Evolutionary conservation across 169 alveolate genomes (phyloP).

Genomic region (Toxoplasma gondii): DNA sequence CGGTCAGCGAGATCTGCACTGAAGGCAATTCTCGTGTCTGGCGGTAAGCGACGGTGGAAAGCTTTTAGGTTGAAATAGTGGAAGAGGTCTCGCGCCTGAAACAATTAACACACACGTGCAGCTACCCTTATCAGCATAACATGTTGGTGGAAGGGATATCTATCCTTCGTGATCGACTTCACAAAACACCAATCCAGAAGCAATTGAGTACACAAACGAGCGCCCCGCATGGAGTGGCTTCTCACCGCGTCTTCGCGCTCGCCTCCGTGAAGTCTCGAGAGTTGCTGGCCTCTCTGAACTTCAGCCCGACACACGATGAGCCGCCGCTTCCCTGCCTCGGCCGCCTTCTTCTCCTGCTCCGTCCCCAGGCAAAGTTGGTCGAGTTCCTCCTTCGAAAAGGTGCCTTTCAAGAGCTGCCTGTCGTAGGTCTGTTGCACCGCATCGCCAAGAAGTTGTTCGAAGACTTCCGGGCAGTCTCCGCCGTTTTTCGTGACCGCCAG

Average conservation of each 20-base stretch:
- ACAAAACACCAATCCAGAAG: no score
- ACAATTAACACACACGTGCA: neutral
- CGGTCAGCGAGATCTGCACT: neutral
- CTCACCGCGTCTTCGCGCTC: neutral
- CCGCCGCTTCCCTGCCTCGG: neutral
- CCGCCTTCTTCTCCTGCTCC: neutral
- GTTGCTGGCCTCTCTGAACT: neutral
- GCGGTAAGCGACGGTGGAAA: neutral
- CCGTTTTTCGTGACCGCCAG: neutral
- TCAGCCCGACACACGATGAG: neutral
- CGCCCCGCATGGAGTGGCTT: neutral
- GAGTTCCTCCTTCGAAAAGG: neutral
- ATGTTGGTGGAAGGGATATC: no score
- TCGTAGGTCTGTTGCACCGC: neutral
- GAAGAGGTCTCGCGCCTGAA: neutral
- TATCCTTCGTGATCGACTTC: no score
- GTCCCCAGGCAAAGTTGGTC: neutral
- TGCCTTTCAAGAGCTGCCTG: neutral
- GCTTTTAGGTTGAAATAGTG: neutral
- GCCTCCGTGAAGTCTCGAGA: neutral
- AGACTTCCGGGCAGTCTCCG: conserved; percentile 16
- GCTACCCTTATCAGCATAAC: neutral
- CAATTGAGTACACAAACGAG: neutral
- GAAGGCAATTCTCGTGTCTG: neutral
- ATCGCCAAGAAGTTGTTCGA: neutral